Evolutionary conservation across 2,329 filamentous ascomycete genomes (phyloP), one percentile per base, ranked within the genome.

Genomic region (Ceratocystis papillata): DNA sequence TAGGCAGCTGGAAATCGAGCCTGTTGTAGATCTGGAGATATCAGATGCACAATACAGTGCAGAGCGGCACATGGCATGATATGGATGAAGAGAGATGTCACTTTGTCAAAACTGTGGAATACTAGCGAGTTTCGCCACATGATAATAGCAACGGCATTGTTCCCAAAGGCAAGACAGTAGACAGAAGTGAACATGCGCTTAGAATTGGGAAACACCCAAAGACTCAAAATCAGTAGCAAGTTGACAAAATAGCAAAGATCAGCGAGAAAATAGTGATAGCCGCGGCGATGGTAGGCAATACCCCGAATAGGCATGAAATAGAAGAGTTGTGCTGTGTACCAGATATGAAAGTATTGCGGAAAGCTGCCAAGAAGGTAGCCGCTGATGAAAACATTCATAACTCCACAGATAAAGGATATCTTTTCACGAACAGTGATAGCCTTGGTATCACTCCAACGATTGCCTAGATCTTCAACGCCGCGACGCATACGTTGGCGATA

Each of bases 121-220:
- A 99, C 94, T 73, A 99, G 83, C 41, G 92, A 96, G 75, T 99
- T 99, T 69, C 94, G 86, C 94, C 94, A 99, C 92, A 99, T 94
- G 73, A 94, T 91, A 74, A 99, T 97, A 12, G 94, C 94, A 60
- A 96, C 86, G 22, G 94, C 94, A 73, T 99, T 99, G 77, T 99
- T 99, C 69, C 94, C 94, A 73, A 90, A 95, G 8, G 92, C 89
- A 44, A 99, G 80, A 72, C 94, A 97, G 76, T 92, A 99, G 0
- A 90, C 87, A 70, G 90, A 87, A 70, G 95, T 94, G 75, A 99
- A 92, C 17, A 99, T 82, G 57, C 93, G 86, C 76, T 96, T 96
- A 12, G 92, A 96, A 63, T 82, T 78, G 0, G 94, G 94, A 72
- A 97, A 96, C 44, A 88, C 80, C 92, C 93, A 99, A 63, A 99